phyloP scores from a whole-genome alignment of 2,329 filamentous ascomycete genomes.

The Xenosphaeropsis pyriputrescens region DNA sequence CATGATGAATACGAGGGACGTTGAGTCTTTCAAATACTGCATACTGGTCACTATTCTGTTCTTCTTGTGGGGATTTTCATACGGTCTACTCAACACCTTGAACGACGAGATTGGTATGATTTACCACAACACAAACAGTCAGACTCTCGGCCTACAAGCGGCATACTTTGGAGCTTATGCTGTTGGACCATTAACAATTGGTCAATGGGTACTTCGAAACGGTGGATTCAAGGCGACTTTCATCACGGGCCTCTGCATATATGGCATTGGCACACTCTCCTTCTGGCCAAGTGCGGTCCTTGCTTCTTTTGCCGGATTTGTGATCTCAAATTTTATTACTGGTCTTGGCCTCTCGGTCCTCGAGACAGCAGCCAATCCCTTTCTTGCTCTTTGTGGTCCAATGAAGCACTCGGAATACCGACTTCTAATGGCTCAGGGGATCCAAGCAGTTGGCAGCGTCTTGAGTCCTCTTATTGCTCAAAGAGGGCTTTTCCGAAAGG shows the following conservation, averaged over 20 bases:
- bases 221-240: conserved; percentile 70
- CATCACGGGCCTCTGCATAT: conserved; percentile 61
- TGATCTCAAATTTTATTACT: conserved; percentile 59
- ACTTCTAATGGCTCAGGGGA: conserved; percentile 59
- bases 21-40: conserved; percentile 58
- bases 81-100: conserved; percentile 71
- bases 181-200: conserved; percentile 53
- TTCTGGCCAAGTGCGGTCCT: conserved; percentile 74
- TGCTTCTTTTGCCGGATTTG: conserved; percentile 63
- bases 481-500: conserved; percentile 55
- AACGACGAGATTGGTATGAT: conserved; percentile 56
- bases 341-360: conserved; percentile 64
- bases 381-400: conserved; percentile 56
- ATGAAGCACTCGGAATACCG: conserved; percentile 59
- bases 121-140: conserved; percentile 36
- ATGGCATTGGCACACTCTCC: conserved; percentile 65
- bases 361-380: conserved; percentile 72
- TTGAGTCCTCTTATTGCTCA: conserved; percentile 59
- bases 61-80: conserved; percentile 82
- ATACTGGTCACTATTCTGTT: conserved; percentile 68
- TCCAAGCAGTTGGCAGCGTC: conserved; percentile 63
- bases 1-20: conserved; percentile 47
- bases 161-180: conserved; percentile 63
- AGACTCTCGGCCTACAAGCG: conserved; percentile 53
- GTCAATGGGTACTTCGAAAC: conserved; percentile 53